Evolutionary conservation across 805 yeast species (phyloP), one percentile per base, ranked within the genome.

Genomic region (Jamesozyma gamospora): DNA sequence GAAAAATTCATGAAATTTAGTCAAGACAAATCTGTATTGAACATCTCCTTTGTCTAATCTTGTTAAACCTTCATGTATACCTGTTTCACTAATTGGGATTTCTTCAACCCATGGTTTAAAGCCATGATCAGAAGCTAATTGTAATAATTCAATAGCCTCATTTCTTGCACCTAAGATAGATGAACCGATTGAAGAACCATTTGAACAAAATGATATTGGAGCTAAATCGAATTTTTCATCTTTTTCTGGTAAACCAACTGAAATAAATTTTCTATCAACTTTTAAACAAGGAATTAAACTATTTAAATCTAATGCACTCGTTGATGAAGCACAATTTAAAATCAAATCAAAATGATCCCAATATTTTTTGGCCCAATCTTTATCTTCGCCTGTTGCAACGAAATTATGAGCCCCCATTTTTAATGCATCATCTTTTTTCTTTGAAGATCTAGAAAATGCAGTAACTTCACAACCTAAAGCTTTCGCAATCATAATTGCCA

Each of bases 381-480:
- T n/a, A 11, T 35, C 38, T 11, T 28, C 32, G 3, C 19, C 17
- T 1, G 38, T 35, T 14, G 38, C 38, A 17, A 35, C 33, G n/a
- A 28, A 35, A 29, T 35, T n/a, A 29, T 28, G 28, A 12, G 38
- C 38, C 19, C 38, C 38, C 38, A 35, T 35, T 13, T 35, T 35
- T 7, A 35, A 10, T 5, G 38, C 38, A 15, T 35, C 38, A 3
- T 35, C 19, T 21, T 35, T 35, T 19, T 35, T 35, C 6, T 11
- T 10, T 6, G 26, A 18, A 14, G 14, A 8, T 35, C 38, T 35
- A 10, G 38, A 35, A 13, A 35, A 28, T 9, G 38, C 38, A 3
- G 38, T 35, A 14, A 35, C 38, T 4, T 28, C 33, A 13, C 32
- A 32, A 21, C 38, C 38, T 11, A 35, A 11, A 13, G 38, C 38